A percentile compares a stretch with the other conserved stretches of the same genome.
phyloP scores from a whole-genome alignment of 345 rosid genomes.

The Punica granatum region DNA sequence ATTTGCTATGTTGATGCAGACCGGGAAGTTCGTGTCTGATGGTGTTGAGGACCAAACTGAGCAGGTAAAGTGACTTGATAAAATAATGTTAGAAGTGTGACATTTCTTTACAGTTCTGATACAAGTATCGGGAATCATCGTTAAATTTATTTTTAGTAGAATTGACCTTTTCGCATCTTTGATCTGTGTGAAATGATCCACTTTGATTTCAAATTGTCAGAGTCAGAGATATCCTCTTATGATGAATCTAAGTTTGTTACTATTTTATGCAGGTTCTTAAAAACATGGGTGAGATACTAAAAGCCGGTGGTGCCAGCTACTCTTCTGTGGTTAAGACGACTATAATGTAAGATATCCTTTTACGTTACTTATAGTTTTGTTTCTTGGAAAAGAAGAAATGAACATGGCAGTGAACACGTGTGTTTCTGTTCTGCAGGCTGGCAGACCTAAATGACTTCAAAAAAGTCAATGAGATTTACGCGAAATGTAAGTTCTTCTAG shows the following conservation, averaged over 20 bases:
- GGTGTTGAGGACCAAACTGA: constrained; percentile 73
- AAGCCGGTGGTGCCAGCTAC: constrained; percentile 50
- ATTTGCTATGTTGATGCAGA: constrained; percentile 26
- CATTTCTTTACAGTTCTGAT: not conserved
- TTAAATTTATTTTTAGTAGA: not conserved
- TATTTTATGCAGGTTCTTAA: constrained; percentile 29
- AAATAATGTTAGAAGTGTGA: not conserved
- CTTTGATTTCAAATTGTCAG: not conserved
- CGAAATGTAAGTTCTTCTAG: constrained; percentile 69
- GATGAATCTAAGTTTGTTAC: not conserved
- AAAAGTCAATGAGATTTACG: constrained; percentile 90
- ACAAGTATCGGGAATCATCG: too few relatives aligned
- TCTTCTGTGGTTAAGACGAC: constrained; percentile 57
- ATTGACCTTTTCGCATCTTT: not conserved
- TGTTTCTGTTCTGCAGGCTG: constrained; percentile 42
- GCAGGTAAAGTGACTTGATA: constrained; percentile 41
- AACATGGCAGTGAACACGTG: not conserved
- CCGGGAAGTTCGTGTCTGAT: constrained; percentile 70
- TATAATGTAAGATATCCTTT: constrained; percentile 32
- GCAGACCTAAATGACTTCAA: constrained; percentile 92
- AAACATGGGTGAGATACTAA: constrained; percentile 60
- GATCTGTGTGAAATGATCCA: not conserved
- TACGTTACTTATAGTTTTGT: not conserved
- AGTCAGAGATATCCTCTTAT: not conserved
- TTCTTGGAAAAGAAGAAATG: not conserved